These are phyloP conservation scores for Phytopythium montanum DNA, from an alignment of 352 stramenopile genomes.

Conservation along the genomic window DNA sequence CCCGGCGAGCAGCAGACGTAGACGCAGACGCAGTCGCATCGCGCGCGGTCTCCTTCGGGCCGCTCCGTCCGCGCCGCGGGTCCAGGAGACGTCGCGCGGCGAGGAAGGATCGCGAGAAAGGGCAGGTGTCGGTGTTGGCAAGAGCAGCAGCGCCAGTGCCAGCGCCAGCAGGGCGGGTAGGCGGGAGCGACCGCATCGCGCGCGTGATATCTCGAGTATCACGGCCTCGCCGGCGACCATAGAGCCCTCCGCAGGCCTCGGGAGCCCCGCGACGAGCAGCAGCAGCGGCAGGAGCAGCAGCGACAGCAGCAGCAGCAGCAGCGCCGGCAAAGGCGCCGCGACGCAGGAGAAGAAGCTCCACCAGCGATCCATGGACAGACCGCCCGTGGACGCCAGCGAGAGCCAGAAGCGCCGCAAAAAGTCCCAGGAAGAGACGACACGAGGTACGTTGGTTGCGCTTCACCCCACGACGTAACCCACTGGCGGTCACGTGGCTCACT, in stretches of 20 bases:
- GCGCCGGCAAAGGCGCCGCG: conserved; percentile 1
- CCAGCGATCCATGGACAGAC: conserved; percentile 49
- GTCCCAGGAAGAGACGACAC: conserved; percentile 36
- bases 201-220: conserved; percentile 18
- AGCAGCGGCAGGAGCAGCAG: conserved; percentile 4
- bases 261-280: conserved; percentile 27
- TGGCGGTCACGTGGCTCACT: conserved; percentile 2
- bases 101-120: not conserved
- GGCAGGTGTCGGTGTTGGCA: not conserved
- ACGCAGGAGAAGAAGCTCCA: conserved; percentile 58
- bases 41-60: not conserved
- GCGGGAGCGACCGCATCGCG: not conserved
- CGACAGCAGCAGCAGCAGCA: conserved; percentile 8
- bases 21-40: not conserved
- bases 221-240: conserved; percentile 32
- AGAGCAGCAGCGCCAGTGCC: conserved; percentile 4
- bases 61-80: not conserved
- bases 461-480: no score
- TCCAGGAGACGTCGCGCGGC: not conserved
- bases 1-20: not conserved
- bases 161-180: not conserved
- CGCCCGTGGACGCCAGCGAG: conserved; percentile 40
- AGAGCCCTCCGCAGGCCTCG: conserved; percentile 18
- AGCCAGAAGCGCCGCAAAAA: conserved; percentile 71
- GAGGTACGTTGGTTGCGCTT: conserved; percentile 14